Conservation (phyloP, 139 green algal genomes). For the Axilococcus clingmanii region DNA sequence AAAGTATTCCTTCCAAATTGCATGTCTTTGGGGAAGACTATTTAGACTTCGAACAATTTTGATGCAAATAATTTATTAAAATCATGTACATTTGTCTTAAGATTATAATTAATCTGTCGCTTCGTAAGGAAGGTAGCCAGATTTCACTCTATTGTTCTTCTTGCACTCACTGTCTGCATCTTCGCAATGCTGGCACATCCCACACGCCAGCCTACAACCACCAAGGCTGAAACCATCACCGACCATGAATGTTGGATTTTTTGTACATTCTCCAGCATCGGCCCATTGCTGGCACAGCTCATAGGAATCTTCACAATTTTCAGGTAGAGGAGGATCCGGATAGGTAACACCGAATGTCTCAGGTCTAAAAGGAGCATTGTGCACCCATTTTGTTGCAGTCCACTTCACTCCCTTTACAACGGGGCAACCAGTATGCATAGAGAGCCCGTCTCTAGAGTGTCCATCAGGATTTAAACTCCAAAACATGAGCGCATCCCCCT, state of each 20-base stretch:
- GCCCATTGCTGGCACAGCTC: conserved; percentile 18
- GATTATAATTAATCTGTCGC: conserved; percentile 10
- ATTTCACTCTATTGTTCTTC: conserved; percentile 14
- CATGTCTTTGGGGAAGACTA: too few species aligned
- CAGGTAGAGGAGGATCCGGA: conserved; percentile 1
- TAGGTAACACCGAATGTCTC: conserved; percentile 5
- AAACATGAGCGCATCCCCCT: conserved; percentile 46
- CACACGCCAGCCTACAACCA: conserved; percentile 7
- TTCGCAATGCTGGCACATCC: neutral
- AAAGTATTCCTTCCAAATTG: too few species aligned
- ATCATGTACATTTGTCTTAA: neutral
- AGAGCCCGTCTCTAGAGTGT: conserved; percentile 16
- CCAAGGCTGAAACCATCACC: conserved; percentile 11
- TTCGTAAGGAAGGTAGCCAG: conserved; percentile 19
- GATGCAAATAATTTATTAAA: neutral
- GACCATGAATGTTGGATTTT: conserved; percentile 23
- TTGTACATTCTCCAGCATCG: conserved; percentile 20
- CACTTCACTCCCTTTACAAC: conserved; percentile 52
- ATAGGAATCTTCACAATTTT: conserved; percentile 19
- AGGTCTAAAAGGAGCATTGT: conserved; percentile 34
- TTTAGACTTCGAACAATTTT: too few species aligned
- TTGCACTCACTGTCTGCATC: conserved; percentile 1
- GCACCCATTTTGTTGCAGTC: conserved; percentile 70
- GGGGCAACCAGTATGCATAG: conserved; percentile 46
- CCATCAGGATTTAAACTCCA: conserved; percentile 24